Evolutionary conservation across 2,329 filamentous ascomycete genomes (phyloP).

Genomic region (Coniochaeta hoffmannii): DNA sequence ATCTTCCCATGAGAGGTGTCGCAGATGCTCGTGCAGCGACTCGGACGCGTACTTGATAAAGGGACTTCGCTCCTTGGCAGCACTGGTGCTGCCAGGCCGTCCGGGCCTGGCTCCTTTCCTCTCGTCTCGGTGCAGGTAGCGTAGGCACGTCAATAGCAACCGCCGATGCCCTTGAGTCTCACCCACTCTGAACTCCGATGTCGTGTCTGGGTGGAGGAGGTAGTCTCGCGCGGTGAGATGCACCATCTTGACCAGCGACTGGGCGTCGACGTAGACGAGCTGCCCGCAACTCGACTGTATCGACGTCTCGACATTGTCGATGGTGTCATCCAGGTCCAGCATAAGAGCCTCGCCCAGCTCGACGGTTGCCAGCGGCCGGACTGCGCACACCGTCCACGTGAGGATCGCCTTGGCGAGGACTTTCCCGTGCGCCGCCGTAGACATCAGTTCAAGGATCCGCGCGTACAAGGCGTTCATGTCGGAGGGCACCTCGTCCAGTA

Average conservation of each 20-base stretch:
- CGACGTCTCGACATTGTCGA: conserved; percentile 14
- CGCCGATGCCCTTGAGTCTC: too few species aligned
- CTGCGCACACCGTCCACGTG: conserved; percentile 17
- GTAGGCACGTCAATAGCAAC: too few species aligned
- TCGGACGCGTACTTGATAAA: conserved; percentile 13
- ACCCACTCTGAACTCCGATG: conserved; percentile 20
- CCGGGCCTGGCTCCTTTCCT: too few species aligned
- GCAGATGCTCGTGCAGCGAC: conserved; percentile 17
- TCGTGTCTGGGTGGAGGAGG: conserved; percentile 8
- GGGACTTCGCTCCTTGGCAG: neutral
- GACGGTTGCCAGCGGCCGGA: conserved; percentile 14
- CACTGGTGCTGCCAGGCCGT: too few species aligned
- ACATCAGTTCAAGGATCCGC: conserved; percentile 19
- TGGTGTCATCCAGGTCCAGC: conserved; percentile 18
- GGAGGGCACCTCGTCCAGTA: conserved; percentile 16
- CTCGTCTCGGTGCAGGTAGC: too few species aligned
- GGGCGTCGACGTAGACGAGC: conserved; percentile 18
- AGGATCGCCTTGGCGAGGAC: conserved; percentile 17
- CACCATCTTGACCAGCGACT: conserved; percentile 16
- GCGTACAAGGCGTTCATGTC: conserved; percentile 21
- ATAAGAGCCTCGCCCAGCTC: conserved; percentile 19
- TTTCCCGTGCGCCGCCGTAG: conserved; percentile 15
- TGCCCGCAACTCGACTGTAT: conserved; percentile 18
- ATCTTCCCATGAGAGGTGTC: conserved; percentile 5
- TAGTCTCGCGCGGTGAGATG: conserved; percentile 22